Evolutionary conservation across 1,139 yeast species (phyloP).

Genomic region (Kodamaea suecica): DNA sequence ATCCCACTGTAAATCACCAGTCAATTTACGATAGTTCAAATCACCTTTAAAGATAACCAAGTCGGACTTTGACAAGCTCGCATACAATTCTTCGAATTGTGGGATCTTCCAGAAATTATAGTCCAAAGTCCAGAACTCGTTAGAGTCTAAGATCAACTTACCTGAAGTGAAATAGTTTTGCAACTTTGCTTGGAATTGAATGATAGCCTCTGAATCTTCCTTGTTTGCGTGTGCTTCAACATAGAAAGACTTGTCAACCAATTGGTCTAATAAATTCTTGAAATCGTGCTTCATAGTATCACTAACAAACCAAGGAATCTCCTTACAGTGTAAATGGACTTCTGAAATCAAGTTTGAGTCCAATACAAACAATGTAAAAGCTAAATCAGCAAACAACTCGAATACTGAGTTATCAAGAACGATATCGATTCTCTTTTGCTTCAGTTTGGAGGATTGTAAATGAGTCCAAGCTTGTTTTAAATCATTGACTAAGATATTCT

Average conservation of each 20-base stretch:
- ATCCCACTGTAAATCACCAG: conserved; percentile 89
- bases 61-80: conserved; percentile 51
- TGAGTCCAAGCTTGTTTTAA: conserved; percentile 63
- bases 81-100: conserved; percentile 42
- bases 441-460: conserved; percentile 25
- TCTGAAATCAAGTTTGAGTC: conserved; percentile 62
- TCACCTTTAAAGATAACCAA: conserved; percentile 92
- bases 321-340: conserved; percentile 82
- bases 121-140: conserved; percentile 84
- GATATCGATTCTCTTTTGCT: conserved; percentile 62
- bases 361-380: conserved; percentile 68
- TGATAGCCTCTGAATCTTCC: conserved; percentile 23
- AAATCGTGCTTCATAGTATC: conserved; percentile 89
- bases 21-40: conserved; percentile 87
- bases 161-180: conserved; percentile 48
- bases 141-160: conserved; percentile 54
- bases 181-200: conserved; percentile 49
- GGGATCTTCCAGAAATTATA: conserved; percentile 72
- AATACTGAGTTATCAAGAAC: conserved; percentile 95
- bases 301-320: conserved; percentile 96
- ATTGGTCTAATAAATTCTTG: conserved; percentile 54
- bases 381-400: conserved; percentile 86
- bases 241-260: conserved; percentile 53
- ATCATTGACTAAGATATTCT: conserved; percentile 79
- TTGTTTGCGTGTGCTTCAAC: conserved; percentile 34